phyloP scores from a whole-genome alignment of 176 grass and related monocot genomes.

The Echinochloa phyllopogon region DNA sequence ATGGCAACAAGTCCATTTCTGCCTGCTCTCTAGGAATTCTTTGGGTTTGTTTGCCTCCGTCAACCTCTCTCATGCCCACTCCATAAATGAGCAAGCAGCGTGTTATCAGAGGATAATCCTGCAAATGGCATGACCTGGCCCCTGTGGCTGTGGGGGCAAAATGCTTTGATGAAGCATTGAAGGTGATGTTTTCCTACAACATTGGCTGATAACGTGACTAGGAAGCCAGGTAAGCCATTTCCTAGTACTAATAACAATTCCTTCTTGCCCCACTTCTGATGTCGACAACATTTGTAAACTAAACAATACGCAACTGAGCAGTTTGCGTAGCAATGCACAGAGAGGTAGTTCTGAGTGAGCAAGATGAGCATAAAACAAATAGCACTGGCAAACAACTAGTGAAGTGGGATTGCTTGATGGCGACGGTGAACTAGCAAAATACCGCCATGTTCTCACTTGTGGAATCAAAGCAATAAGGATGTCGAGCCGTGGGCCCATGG shows the following conservation, averaged over 20 bases:
- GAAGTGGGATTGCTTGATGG: constrained; percentile 6
- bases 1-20: not conserved
- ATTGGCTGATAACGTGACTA: constrained; percentile 44
- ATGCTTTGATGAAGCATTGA: not conserved
- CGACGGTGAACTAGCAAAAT: constrained; percentile 34
- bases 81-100: not conserved
- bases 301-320: not conserved
- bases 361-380: not conserved
- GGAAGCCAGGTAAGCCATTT: not conserved
- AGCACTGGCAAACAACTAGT: not conserved
- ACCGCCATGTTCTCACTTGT: too few species aligned
- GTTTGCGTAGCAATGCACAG: too few species aligned
- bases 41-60: not conserved
- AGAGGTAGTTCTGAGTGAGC: not conserved
- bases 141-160: not conserved
- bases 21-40: not conserved
- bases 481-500: too few species aligned
- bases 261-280: not conserved
- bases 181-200: constrained; percentile 20
- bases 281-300: not conserved
- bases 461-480: too few species aligned
- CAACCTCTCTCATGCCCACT: not conserved
- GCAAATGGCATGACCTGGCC: not conserved
- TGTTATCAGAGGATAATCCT: not conserved
- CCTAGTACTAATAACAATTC: not conserved